These are phyloP conservation scores for Chloranthus sessilifolius DNA, from an alignment of 164 flowering plant species.

Conservation along the genomic window DNA sequence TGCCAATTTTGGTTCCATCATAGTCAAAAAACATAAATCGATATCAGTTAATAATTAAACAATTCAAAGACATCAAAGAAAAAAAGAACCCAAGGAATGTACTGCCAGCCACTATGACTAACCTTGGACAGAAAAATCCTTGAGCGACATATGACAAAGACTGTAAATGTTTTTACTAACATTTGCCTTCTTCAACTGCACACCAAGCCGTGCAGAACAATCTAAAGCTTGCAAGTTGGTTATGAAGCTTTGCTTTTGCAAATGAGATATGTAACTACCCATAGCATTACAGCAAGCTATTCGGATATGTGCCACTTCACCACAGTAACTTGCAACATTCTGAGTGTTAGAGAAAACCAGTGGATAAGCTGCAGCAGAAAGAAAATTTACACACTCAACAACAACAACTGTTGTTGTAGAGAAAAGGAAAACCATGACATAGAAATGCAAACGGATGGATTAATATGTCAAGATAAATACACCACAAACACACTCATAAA, in stretches of 20 bases:
- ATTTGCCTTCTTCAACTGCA: constrained; percentile 61
- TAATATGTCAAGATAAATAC: too few species aligned
- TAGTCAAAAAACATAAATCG: constrained; percentile 1
- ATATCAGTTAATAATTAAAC: constrained; percentile 15
- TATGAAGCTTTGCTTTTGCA: constrained; percentile 87
- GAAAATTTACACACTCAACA: too few species aligned
- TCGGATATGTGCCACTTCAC: constrained; percentile 39
- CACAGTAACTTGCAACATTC: constrained; percentile 52
- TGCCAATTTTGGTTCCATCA: constrained; percentile 13
- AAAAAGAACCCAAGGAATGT: too few species aligned
- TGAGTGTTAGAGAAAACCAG: constrained; percentile 60
- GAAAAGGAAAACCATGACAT: too few species aligned
- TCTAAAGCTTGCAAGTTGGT: constrained; percentile 96
- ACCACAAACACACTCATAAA: too few species aligned
- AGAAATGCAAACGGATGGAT: too few species aligned
- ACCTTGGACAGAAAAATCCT: constrained; percentile 97
- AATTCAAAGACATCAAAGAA: constrained; percentile 1
- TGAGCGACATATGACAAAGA: constrained; percentile 77
- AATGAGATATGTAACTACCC: constrained; percentile 69
- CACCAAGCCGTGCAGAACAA: constrained; percentile 78
- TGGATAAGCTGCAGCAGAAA: constrained; percentile 68
- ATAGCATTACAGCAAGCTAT: constrained; percentile 72
- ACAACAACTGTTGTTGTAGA: too few species aligned
- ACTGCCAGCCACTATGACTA: constrained; percentile 13
- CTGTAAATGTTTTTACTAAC: constrained; percentile 57